Conservation (phyloP, 495 filamentous ascomycete species). For the Extremus antarcticus region DNA sequence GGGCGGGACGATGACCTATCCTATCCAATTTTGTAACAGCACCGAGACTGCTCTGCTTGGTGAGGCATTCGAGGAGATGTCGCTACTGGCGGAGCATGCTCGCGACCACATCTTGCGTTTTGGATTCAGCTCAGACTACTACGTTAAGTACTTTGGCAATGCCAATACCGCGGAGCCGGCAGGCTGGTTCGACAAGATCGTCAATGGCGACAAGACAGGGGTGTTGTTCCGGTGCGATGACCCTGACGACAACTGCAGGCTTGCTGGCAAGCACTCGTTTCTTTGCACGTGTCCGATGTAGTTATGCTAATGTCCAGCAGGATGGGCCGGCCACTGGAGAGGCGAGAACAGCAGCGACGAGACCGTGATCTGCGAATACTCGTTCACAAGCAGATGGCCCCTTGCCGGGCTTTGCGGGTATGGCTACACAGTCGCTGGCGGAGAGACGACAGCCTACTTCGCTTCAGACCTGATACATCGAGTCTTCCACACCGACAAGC, state of each 20-base stretch:
- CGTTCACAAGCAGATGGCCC: constrained; percentile 38
- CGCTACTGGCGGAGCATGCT: constrained; percentile 39
- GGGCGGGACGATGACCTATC: constrained; percentile 19
- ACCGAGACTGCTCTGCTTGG: constrained; percentile 40
- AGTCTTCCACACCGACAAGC: constrained; percentile 41
- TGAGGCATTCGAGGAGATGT: constrained; percentile 38
- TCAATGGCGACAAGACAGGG: constrained; percentile 36
- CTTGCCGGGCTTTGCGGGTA: constrained; percentile 43
- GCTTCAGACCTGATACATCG: constrained; percentile 48
- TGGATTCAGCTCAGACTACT: constrained; percentile 41
- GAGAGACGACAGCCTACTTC: constrained; percentile 44
- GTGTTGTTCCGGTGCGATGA: constrained; percentile 49
- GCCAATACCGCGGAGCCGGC: constrained; percentile 38
- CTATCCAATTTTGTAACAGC: constrained; percentile 49
- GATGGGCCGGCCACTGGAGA: constrained; percentile 50
- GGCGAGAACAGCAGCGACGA: constrained; percentile 45
- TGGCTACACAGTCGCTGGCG: constrained; percentile 41
- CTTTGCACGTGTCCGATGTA: not conserved
- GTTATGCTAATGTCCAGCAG: constrained; percentile 18
- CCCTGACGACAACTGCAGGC: constrained; percentile 43
- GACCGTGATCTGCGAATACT: constrained; percentile 51
- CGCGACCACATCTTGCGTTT: constrained; percentile 38
- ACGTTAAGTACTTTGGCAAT: constrained; percentile 48
- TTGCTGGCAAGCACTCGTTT: constrained; percentile 12
- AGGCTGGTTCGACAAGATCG: constrained; percentile 43